Base-by-base conservation (phyloP, 345 rosid genomes). In the Citrus medica region DNA sequence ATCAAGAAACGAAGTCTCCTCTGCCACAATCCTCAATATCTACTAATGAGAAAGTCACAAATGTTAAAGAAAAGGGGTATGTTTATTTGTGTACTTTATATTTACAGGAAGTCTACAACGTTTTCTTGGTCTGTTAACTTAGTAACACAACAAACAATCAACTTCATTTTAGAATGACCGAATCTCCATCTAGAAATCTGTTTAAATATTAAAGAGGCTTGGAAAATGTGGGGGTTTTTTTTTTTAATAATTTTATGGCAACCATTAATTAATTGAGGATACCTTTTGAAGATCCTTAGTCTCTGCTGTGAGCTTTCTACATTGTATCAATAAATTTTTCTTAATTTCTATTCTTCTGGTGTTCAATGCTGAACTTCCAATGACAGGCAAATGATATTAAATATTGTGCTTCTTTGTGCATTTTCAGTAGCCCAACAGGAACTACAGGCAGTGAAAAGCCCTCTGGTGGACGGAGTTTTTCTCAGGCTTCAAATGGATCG, bases 41-140 rank as follows among this genome's bases (percentile, higher is more conserved):
- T 67, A 46, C 77, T 63, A 79, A 78, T 19, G 87, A 83, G 60
- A 79, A 84, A 69, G 85, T 78, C 35, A 56, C 22, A 24, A 65
- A 53, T 82, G 77, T 30, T 40, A 71, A 85, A 46, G 87, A 84
- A 72, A 92, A 83, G 73, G 84, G 94, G 98, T 93, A 87, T 38
- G 80, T 69, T 66, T 65, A 66, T 46, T 12, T 69, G 55, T 68
- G n/a, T 51, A 14, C 48, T 33, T 38, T 75, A 27, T 40, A n/a
- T 21, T 65, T 64, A 30, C 30, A 46, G 19, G 0, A 2, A 63
- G n/a, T 38, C 56, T 38, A 60, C n/a, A 38, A 10, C 17, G 3
- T 67, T 69, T 28, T 25, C 6, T 16, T 69, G 17, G 17, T 46
- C 33, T 69, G 27, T 69, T 69, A 25, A 42, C 58, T 17, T 14